Evolutionary conservation across 2,329 filamentous ascomycete species (phyloP).

Genomic region (Domatiomyces globalis): DNA sequence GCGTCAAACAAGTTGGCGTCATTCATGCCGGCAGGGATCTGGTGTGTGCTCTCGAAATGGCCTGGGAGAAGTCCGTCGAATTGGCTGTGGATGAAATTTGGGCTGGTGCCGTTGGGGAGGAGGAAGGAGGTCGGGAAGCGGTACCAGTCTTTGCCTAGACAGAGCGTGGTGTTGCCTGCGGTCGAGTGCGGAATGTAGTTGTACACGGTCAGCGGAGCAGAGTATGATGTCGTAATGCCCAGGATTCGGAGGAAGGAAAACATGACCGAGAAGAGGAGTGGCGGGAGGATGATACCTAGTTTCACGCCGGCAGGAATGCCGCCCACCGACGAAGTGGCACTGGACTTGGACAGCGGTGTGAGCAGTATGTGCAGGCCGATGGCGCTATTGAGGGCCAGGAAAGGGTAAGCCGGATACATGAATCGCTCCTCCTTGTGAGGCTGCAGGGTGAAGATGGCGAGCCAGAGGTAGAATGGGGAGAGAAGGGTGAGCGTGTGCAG

Average conservation of each 20-base stretch:
- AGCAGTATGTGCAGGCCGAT: conserved; percentile 71
- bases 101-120: conserved; percentile 65
- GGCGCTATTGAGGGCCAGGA: conserved; percentile 75
- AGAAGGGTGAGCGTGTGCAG: conserved; percentile 66
- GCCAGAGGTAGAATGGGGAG: conserved; percentile 85
- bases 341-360: conserved; percentile 55
- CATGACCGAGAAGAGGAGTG: conserved; percentile 48
- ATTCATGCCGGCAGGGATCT: conserved; percentile 74
- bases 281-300: conserved; percentile 29
- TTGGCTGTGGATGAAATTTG: conserved; percentile 82
- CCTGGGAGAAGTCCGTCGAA: conserved; percentile 82
- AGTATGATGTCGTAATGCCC: conserved; percentile 68
- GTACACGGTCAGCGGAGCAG: conserved; percentile 58
- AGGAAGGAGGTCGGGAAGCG: conserved; percentile 90
- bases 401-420: conserved; percentile 94
- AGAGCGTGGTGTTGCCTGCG: conserved; percentile 49
- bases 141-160: conserved; percentile 96
- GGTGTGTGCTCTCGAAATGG: conserved; percentile 79
- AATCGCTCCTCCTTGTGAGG: conserved; percentile 97
- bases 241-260: conserved; percentile 57
- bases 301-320: conserved; percentile 65
- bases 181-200: conserved; percentile 26
- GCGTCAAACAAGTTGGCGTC: conserved; percentile 76
- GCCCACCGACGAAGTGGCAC: conserved; percentile 52
- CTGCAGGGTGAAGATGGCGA: conserved; percentile 77